These are phyloP conservation scores for Macrocybe gigantea DNA, from an alignment of 768 basidiomycete species.

Conservation along the genomic window DNA sequence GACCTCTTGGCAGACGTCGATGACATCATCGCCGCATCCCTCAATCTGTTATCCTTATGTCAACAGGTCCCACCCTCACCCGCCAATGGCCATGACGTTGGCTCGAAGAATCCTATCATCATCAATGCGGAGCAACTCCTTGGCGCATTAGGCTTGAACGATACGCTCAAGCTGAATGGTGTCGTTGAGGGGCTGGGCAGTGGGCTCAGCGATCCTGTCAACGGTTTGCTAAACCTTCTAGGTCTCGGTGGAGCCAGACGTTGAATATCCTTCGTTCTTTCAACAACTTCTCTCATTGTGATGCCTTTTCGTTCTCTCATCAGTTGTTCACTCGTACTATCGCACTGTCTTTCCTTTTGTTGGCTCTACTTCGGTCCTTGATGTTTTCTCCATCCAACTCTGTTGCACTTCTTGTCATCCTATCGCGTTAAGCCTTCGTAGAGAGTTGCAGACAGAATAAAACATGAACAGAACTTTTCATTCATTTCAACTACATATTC, in stretches of 20 bases:
- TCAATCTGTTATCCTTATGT: slow-evolving; percentile 8
- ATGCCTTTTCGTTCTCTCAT: not conserved
- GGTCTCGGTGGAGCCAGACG: slow-evolving; percentile 10
- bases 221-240: slow-evolving; percentile 6
- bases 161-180: slow-evolving; percentile 6
- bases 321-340: not conserved
- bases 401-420: no score
- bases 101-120: slow-evolving; percentile 6
- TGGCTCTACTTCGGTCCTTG: not conserved
- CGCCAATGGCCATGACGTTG: not conserved
- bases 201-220: slow-evolving; percentile 1
- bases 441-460: no score
- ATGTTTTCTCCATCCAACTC: no score
- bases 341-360: slow-evolving; percentile 2
- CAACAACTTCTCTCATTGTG: slow-evolving; percentile 1
- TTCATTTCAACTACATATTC: no score
- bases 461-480: no score
- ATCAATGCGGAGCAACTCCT: slow-evolving; percentile 11
- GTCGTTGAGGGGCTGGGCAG: slow-evolving; percentile 7
- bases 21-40: slow-evolving; percentile 4
- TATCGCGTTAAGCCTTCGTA: no score
- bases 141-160: slow-evolving; percentile 9
- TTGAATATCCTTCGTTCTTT: slow-evolving; percentile 3
- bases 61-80: not conserved
- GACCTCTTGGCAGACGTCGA: slow-evolving; percentile 8